A percentile compares a stretch with the other conserved stretches of the same genome.
Evolutionary conservation across 306 rosid species (phyloP).

Genomic region (Malus sieversii): DNA sequence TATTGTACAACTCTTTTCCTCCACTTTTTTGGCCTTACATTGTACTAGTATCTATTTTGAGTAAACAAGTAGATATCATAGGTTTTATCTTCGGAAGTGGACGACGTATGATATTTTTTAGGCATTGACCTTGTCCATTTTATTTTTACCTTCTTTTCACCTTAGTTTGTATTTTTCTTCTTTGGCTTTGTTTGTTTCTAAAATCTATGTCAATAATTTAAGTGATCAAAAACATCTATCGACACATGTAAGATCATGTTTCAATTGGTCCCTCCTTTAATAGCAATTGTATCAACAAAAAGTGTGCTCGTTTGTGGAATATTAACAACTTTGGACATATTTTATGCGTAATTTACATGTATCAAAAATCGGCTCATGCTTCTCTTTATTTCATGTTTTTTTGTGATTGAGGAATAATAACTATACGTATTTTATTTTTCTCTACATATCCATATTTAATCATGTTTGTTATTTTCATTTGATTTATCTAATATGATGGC

Average conservation of each 20-base stretch:
- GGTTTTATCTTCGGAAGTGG: background rate
- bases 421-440: no score
- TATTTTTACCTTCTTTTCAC: background rate
- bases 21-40: background rate
- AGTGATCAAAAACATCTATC: background rate
- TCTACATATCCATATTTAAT: no score
- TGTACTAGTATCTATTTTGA: background rate
- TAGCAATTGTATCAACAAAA: background rate
- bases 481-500: fast-evolving
- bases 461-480: no score
- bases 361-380: background rate
- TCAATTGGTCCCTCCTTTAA: background rate
- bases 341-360: background rate
- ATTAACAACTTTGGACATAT: background rate
- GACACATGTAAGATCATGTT: background rate
- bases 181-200: no score
- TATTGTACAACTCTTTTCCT: conserved; percentile 2
- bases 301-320: background rate
- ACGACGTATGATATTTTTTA: background rate
- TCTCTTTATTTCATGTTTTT: background rate
- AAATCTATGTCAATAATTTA: no score
- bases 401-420: background rate
- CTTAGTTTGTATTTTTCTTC: background rate
- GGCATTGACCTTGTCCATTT: background rate
- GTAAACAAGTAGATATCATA: background rate